Conservation (phyloP, 192 early-diverging fungal genomes). For the Piromyces finnis region DNA sequence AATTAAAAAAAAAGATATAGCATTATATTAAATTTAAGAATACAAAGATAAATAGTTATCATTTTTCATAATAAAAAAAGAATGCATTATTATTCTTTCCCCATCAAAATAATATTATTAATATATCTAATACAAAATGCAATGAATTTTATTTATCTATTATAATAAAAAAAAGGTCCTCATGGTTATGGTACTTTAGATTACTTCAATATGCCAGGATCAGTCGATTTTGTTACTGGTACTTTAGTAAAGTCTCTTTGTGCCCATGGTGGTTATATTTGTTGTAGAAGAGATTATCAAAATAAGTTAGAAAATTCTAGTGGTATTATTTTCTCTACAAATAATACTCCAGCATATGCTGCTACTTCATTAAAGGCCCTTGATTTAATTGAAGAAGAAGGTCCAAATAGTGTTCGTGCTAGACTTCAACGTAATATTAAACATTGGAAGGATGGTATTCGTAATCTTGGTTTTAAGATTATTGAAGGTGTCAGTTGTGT, state of each 20-base stretch:
- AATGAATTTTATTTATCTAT: too few relatives aligned
- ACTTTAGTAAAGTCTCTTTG: neutral
- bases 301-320: neutral
- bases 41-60: too few relatives aligned
- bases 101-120: too few relatives aligned
- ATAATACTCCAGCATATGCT: neutral
- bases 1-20: too few relatives aligned
- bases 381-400: neutral
- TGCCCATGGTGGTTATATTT: neutral
- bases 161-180: too few relatives aligned
- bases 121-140: too few relatives aligned
- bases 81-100: too few relatives aligned
- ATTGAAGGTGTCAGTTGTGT: neutral
- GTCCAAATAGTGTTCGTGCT: neutral
- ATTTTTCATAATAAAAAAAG: too few relatives aligned
- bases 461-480: neutral
- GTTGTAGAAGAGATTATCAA: neutral
- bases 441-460: neutral
- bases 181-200: neutral
- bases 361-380: neutral
- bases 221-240: neutral
- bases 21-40: too few relatives aligned
- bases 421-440: neutral
- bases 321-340: neutral
- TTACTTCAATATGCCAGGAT: neutral